Evolutionary conservation across 768 basidiomycete genomes (phyloP).

Genomic region (Tubosaeta sp.): DNA sequence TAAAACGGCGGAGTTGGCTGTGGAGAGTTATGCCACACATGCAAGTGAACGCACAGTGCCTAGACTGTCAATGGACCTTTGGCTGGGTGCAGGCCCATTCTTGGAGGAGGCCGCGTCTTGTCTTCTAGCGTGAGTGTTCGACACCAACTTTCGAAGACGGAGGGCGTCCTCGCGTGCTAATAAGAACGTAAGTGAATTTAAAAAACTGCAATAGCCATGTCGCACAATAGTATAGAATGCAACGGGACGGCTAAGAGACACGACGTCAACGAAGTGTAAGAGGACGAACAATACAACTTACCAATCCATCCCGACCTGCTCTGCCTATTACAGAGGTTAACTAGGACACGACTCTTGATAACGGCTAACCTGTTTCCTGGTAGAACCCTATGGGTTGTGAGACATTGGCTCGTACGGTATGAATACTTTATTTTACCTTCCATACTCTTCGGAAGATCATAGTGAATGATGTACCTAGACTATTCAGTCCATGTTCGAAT

Average conservation of each 20-base stretch:
- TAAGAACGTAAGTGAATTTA: background rate
- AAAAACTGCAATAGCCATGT: background rate
- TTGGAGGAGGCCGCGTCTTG: slow-evolving; percentile 36
- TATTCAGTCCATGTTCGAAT: slow-evolving; percentile 11
- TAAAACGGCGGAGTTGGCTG: background rate
- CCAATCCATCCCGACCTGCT: slow-evolving; percentile 73
- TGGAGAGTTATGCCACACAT: slow-evolving; percentile 11
- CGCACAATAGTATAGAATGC: slow-evolving; percentile 79
- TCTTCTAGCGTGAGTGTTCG: slow-evolving; percentile 43
- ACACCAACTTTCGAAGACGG: slow-evolving; percentile 50
- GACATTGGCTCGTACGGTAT: background rate
- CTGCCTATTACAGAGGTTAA: slow-evolving; percentile 44
- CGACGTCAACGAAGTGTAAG: background rate
- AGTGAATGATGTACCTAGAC: slow-evolving; percentile 69
- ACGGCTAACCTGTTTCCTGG: slow-evolving; percentile 69
- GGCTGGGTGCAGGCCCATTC: slow-evolving; percentile 60
- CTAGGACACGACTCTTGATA: background rate
- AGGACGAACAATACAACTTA: slow-evolving; percentile 29
- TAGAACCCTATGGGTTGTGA: slow-evolving; percentile 58
- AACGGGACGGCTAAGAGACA: slow-evolving; percentile 62
- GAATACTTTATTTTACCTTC: slow-evolving; percentile 48
- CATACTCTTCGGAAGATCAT: slow-evolving; percentile 76
- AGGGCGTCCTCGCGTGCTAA: slow-evolving; percentile 71
- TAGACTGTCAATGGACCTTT: slow-evolving; percentile 62
- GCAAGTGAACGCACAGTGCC: slow-evolving; percentile 41